phyloP scores from a whole-genome alignment of 176 grass and related monocot species.

The Raddia guianensis region DNA sequence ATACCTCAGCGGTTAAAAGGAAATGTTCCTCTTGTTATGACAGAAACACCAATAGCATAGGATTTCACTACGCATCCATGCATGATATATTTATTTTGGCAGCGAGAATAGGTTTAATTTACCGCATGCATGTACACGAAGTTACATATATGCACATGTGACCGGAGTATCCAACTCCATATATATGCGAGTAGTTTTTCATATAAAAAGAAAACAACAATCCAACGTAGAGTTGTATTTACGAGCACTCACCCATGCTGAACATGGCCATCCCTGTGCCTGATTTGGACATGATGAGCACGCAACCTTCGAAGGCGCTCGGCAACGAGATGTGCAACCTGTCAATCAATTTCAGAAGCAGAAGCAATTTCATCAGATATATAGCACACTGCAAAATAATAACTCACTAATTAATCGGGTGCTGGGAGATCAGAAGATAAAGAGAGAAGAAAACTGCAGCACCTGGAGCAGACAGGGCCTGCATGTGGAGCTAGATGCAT shows the following conservation, averaged over 20 bases:
- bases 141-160: too few relatives aligned
- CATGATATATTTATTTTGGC: too few relatives aligned
- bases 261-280: constrained; percentile 98
- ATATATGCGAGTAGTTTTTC: too few relatives aligned
- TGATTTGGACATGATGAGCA: constrained; percentile 90
- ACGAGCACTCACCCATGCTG: constrained; percentile 68
- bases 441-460: too few relatives aligned
- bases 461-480: too few relatives aligned
- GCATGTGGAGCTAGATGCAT: background rate
- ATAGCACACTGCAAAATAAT: background rate
- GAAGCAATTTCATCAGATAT: background rate
- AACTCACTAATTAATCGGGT: background rate
- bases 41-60: background rate
- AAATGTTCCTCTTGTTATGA: background rate
- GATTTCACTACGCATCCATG: background rate
- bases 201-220: too few relatives aligned
- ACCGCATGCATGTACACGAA: too few relatives aligned
- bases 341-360: background rate
- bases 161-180: too few relatives aligned
- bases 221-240: too few relatives aligned
- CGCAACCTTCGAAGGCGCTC: constrained; percentile 63
- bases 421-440: background rate
- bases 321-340: constrained; percentile 86
- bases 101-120: too few relatives aligned
- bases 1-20: constrained; percentile 6